phyloP scores from a whole-genome alignment of 1,284 basidiomycete species.

The Sanghuangporus baumii region DNA sequence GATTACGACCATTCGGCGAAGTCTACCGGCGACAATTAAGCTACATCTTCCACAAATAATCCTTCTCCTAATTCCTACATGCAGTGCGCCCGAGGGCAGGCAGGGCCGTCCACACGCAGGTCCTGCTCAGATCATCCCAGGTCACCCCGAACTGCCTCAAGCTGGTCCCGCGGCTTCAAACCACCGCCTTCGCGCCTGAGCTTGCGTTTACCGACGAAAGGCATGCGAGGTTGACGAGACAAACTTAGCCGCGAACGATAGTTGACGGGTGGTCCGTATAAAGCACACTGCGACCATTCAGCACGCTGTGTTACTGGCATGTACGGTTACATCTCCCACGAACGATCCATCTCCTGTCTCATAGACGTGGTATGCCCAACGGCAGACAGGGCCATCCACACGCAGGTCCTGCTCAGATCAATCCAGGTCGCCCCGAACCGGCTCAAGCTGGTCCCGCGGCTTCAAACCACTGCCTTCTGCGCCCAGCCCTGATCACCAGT shows the following conservation, averaged over 20 bases:
- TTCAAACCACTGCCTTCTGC: slow-evolving; percentile 39
- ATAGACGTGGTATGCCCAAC: background rate
- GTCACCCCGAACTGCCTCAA: slow-evolving; percentile 31
- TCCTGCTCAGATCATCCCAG: slow-evolving; percentile 36
- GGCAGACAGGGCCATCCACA: slow-evolving; percentile 41
- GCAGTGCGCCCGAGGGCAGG: slow-evolving; percentile 28
- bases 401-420: slow-evolving; percentile 37
- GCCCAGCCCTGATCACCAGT: slow-evolving; percentile 42
- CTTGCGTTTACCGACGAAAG: slow-evolving; percentile 26
- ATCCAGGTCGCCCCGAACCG: slow-evolving; percentile 31
- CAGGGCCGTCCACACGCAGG: slow-evolving; percentile 37
- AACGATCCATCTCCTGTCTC: too few relatives aligned
- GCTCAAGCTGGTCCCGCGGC: slow-evolving; percentile 29
- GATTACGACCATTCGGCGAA: too few relatives aligned
- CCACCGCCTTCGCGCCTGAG: slow-evolving; percentile 45
- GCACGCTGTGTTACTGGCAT: too few relatives aligned
- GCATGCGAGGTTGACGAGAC: too few relatives aligned
- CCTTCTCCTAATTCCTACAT: too few relatives aligned
- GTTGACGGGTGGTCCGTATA: background rate
- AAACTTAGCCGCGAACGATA: background rate
- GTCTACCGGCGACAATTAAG: too few relatives aligned
- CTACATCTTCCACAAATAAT: too few relatives aligned
- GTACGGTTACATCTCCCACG: too few relatives aligned
- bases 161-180: slow-evolving; percentile 28
- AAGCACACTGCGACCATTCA: too few relatives aligned